Evolutionary conservation across 208 protist species (phyloP).

Genomic region (Crithidia thermophila): DNA sequence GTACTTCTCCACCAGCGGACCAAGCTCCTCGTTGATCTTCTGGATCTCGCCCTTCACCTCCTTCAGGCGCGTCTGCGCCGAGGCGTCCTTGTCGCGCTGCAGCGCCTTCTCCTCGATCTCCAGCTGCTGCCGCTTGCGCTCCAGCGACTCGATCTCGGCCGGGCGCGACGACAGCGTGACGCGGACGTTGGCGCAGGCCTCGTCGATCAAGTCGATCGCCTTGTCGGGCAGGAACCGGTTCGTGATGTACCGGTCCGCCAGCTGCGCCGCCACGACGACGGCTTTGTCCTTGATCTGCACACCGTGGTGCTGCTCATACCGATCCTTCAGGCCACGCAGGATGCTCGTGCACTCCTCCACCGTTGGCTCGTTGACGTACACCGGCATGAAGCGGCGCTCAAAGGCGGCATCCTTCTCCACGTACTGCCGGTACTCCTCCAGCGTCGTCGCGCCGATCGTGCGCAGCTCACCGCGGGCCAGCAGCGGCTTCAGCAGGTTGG

Average conservation of each 20-base stretch:
- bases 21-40: conserved; percentile 74
- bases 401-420: conserved; percentile 99
- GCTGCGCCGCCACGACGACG: conserved; percentile 90
- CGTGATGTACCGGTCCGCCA: conserved; percentile 96
- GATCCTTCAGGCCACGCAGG: conserved; percentile 95
- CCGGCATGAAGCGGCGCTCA: conserved; percentile 98
- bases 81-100: conserved; percentile 90
- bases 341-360: conserved; percentile 99
- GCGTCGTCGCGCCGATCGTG: conserved; percentile 98
- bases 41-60: conserved; percentile 79
- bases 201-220: conserved; percentile 99
- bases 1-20: conserved; percentile 84
- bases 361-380: conserved; percentile 96
- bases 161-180: conserved; percentile 96
- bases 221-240: conserved; percentile 99
- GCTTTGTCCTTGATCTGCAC: conserved; percentile 92
- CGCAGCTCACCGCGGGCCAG: conserved; percentile 97
- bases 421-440: conserved; percentile 98
- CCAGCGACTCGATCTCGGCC: conserved; percentile 94
- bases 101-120: conserved; percentile 94
- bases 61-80: conserved; percentile 65
- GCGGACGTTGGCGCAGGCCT: conserved; percentile 93
- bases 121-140: conserved; percentile 82
- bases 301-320: conserved; percentile 94
- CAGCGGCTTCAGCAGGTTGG: conserved; percentile 99